Percentiles rank a stretch among this genome's conserved stretches.
Conservation (phyloP, 2,329 filamentous ascomycete genomes). For the Aspergillus chevalieri region DNA sequence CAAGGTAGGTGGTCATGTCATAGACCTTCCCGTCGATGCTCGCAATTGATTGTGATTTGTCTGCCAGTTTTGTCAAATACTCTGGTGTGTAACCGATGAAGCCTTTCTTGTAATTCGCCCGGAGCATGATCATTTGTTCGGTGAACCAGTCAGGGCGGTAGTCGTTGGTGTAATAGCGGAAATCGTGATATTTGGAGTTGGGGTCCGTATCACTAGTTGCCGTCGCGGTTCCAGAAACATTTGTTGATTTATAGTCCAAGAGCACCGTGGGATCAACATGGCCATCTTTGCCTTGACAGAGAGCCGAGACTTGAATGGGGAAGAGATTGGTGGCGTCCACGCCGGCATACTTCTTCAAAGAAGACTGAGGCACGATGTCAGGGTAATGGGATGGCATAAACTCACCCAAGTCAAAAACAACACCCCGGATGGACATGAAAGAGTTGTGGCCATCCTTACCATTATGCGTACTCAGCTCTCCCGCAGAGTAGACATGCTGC, state of each 20-base stretch:
- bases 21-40: conserved; percentile 77
- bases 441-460: conserved; percentile 61
- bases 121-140: conserved; percentile 76
- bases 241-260: conserved; percentile 73
- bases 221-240: conserved; percentile 62
- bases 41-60: conserved; percentile 62
- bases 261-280: conserved; percentile 64
- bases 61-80: conserved; percentile 66
- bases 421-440: conserved; percentile 77
- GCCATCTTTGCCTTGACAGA: conserved; percentile 73
- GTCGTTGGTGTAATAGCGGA: conserved; percentile 76
- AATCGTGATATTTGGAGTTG: conserved; percentile 85
- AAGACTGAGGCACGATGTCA: conserved; percentile 53
- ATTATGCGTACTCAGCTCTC: conserved; percentile 67
- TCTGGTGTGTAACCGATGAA: conserved; percentile 74
- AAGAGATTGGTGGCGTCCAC: conserved; percentile 83
- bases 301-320: conserved; percentile 85
- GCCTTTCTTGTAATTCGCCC: conserved; percentile 75
- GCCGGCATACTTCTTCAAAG: conserved; percentile 75
- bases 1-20: conserved; percentile 77
- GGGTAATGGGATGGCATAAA: conserved; percentile 79
- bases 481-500: conserved; percentile 76
- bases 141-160: conserved; percentile 85
- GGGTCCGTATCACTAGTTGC: conserved; percentile 61
- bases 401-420: conserved; percentile 73